Percentiles rank a stretch among this genome's conserved stretches.
Conservation (phyloP, 2,329 filamentous ascomycete genomes). For the Arthrobotrys sphaeroides region DNA sequence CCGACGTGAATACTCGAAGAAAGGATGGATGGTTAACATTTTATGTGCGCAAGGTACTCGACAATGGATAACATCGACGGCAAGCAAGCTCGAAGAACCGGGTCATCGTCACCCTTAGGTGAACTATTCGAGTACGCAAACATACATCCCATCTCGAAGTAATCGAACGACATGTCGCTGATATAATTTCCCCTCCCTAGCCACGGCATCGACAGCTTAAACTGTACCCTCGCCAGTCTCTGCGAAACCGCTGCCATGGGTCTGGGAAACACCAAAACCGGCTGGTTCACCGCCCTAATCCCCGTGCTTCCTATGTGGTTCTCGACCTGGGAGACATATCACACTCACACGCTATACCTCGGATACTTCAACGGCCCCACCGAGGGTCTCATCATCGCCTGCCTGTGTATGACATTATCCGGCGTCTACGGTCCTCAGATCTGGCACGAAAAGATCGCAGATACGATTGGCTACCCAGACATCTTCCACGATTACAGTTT, state of each 20-base stretch:
- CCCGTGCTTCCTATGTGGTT: slow-evolving; percentile 99
- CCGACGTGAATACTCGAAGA: not conserved
- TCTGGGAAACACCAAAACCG: slow-evolving; percentile 81
- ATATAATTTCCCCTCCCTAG: slow-evolving; percentile 59
- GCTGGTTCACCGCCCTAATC: slow-evolving; percentile 88
- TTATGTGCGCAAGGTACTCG: slow-evolving; percentile 70
- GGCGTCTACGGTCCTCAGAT: slow-evolving; percentile 88
- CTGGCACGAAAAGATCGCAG: slow-evolving; percentile 79
- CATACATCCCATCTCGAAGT: not conserved
- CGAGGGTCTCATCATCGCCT: slow-evolving; percentile 90
- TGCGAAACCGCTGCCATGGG: slow-evolving; percentile 94
- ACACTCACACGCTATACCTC: slow-evolving; percentile 95
- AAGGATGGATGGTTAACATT: not conserved
- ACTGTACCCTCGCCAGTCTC: slow-evolving; percentile 86
- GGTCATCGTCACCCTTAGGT: slow-evolving; percentile 91
- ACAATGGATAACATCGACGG: slow-evolving; percentile 99
- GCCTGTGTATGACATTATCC: slow-evolving; percentile 82
- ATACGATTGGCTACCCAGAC: slow-evolving; percentile 71
- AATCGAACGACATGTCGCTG: not conserved
- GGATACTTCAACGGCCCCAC: slow-evolving; percentile 97
- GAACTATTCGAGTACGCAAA: slow-evolving; percentile 84
- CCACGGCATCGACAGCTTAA: slow-evolving; percentile 97
- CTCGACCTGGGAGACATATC: slow-evolving; percentile 99
- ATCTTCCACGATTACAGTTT: slow-evolving; percentile 77
- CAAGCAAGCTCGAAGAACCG: slow-evolving; percentile 93